Evolutionary conservation across 495 filamentous ascomycete genomes (phyloP).

Genomic region (Immersiella caudata): DNA sequence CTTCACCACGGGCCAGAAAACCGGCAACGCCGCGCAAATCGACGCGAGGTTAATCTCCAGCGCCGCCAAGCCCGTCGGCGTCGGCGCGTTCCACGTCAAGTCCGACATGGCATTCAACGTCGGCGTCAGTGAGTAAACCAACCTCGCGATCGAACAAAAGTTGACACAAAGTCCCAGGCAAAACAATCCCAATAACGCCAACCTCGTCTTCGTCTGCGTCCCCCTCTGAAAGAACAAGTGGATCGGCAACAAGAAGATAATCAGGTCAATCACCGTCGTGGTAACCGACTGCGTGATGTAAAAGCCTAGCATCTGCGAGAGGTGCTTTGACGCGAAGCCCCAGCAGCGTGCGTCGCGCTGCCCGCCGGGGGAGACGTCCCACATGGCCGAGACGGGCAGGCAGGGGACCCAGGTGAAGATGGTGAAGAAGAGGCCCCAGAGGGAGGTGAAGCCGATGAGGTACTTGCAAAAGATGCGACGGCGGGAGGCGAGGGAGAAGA

Average conservation of each 20-base stretch:
- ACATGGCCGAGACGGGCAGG: constrained; percentile 27
- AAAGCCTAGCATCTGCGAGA: constrained; percentile 25
- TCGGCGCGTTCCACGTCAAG: constrained; percentile 35
- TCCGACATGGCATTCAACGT: constrained; percentile 29
- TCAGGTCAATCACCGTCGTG: constrained; percentile 32
- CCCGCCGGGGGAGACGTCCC: constrained; percentile 19
- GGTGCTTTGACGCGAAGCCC: constrained; percentile 31
- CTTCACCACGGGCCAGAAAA: constrained; percentile 35
- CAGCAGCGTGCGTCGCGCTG: constrained; percentile 28
- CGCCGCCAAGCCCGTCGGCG: constrained; percentile 29
- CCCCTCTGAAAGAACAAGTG: constrained; percentile 31
- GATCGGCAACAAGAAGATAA: constrained; percentile 33
- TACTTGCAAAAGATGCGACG: constrained; percentile 20
- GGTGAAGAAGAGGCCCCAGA: constrained; percentile 33
- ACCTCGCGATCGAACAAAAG: constrained; percentile 30
- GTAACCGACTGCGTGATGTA: constrained; percentile 26
- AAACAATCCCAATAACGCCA: constrained; percentile 3
- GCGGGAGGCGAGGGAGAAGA: constrained; percentile 26
- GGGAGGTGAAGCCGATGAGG: constrained; percentile 25
- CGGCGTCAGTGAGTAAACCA: constrained; percentile 18
- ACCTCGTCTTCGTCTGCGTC: constrained; percentile 9
- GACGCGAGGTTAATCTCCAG: constrained; percentile 36
- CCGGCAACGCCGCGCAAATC: constrained; percentile 37
- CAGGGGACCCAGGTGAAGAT: constrained; percentile 33
- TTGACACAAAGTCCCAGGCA: constrained; percentile 14